A percentile compares a stretch with the other conserved stretches of the same genome.
phyloP scores from a whole-genome alignment of 768 basidiomycete species.

The Pleurotus salmoneostramineus region DNA sequence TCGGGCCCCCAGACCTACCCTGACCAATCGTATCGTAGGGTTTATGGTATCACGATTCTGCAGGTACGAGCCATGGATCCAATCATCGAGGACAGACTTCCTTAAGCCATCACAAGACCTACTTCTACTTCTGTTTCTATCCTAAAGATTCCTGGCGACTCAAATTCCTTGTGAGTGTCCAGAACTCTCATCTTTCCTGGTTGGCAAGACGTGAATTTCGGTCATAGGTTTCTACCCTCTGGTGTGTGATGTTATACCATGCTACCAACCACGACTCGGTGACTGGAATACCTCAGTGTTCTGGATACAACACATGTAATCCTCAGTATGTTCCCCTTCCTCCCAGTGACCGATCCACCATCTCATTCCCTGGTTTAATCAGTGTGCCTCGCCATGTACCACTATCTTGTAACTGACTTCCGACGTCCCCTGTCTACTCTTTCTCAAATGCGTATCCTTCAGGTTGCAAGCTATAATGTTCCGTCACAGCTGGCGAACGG shows the following conservation, averaged over 20 bases:
- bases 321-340: conserved; percentile 26
- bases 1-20: conserved; percentile 32
- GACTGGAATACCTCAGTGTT: conserved; percentile 19
- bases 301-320: conserved; percentile 37
- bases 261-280: too few species aligned
- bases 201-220: background rate
- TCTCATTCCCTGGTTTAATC: background rate
- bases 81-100: background rate
- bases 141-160: conserved; percentile 29
- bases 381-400: conserved; percentile 40
- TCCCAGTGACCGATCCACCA: too few species aligned
- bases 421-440: background rate
- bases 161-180: conserved; percentile 29
- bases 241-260: conserved; percentile 15
- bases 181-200: background rate
- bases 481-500: conserved; percentile 24
- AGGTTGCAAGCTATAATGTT: conserved; percentile 37
- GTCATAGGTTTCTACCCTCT: conserved; percentile 28
- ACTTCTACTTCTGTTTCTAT: conserved; percentile 38
- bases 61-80: conserved; percentile 24
- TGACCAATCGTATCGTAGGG: background rate
- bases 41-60: conserved; percentile 41
- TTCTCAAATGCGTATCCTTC: background rate
- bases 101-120: conserved; percentile 21
- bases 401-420: conserved; percentile 32